Percentiles rank a stretch among this genome's conserved stretches.
Conservation (phyloP, 495 filamentous ascomycete genomes). For the Penicillium atrosanguineum region DNA sequence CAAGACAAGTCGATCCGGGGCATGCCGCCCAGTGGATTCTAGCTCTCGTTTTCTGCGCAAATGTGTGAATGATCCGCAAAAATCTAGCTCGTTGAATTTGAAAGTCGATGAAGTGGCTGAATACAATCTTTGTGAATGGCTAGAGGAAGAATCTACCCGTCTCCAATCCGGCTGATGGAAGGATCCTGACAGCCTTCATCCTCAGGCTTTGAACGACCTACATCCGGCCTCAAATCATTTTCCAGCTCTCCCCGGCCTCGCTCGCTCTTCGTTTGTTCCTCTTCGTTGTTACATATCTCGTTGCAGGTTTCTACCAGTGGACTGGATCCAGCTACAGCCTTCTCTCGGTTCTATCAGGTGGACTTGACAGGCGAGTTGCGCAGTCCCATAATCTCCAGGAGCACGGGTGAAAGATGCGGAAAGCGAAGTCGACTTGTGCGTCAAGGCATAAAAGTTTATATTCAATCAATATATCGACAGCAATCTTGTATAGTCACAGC, state of each 20-base stretch:
- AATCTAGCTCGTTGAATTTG: neutral
- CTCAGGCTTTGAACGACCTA: neutral
- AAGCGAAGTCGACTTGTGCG: neutral
- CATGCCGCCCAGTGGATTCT: neutral
- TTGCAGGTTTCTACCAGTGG: too few relatives aligned
- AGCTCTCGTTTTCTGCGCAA: neutral
- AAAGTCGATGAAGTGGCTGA: neutral
- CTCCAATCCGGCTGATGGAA: neutral
- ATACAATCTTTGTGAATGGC: neutral
- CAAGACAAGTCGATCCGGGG: slow-evolving; percentile 5
- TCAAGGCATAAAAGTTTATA: too few relatives aligned
- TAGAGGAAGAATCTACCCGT: neutral
- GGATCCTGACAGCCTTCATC: neutral
- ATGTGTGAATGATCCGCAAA: neutral
- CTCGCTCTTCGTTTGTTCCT: neutral
- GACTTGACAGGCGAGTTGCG: neutral
- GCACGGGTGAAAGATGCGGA: neutral
- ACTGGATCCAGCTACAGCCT: too few relatives aligned
- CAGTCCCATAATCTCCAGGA: neutral
- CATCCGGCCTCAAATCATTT: too few relatives aligned
- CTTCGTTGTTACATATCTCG: neutral
- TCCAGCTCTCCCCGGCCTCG: too few relatives aligned
- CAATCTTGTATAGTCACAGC: neutral
- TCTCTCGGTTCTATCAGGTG: too few relatives aligned
- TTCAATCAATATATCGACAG: neutral